Conservation (phyloP, 2,329 filamentous ascomycete species). For the Botryotinia calthae region DNA sequence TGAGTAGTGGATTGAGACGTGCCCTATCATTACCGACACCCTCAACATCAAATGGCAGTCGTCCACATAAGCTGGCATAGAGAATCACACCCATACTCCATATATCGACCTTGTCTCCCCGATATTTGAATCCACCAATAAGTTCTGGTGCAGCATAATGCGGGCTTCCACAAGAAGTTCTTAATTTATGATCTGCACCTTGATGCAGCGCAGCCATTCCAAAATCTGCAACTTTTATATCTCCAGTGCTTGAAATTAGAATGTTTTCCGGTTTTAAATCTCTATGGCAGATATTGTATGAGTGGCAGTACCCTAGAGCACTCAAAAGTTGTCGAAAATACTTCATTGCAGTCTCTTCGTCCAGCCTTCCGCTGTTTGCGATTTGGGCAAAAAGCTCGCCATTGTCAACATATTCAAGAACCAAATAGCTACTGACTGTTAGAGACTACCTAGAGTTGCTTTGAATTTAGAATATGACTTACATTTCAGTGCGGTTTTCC, state of each 20-base stretch:
- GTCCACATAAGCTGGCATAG: constrained; percentile 81
- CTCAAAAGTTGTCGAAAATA: constrained; percentile 93
- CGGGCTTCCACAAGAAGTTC: constrained; percentile 90
- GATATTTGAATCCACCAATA: constrained; percentile 72
- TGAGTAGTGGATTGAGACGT: constrained; percentile 58
- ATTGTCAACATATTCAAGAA: constrained; percentile 86
- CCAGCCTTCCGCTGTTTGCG: constrained; percentile 66
- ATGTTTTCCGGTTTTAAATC: constrained; percentile 98
- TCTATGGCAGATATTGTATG: constrained; percentile 91
- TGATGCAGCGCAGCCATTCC: constrained; percentile 94
- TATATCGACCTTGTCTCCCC: constrained; percentile 82
- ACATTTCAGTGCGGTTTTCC: constrained; percentile 96
- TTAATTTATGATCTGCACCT: constrained; percentile 72
- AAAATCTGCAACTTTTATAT: constrained; percentile 94
- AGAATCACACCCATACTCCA: constrained; percentile 94
- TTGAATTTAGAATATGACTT: constrained; percentile 41
- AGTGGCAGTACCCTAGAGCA: constrained; percentile 88
- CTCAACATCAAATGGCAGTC: constrained; percentile 72
- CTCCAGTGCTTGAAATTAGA: constrained; percentile 69
- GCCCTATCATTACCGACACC: constrained; percentile 26
- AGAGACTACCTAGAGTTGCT: constrained; percentile 36
- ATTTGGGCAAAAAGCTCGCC: constrained; percentile 77
- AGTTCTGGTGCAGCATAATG: constrained; percentile 96
- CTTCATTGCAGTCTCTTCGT: constrained; percentile 75
- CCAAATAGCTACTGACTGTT: constrained; percentile 68